Evolutionary conservation across 192 early-diverging fungal species (phyloP), one percentile per base, ranked within the genome.

Genomic region (Coemansia sp.): DNA sequence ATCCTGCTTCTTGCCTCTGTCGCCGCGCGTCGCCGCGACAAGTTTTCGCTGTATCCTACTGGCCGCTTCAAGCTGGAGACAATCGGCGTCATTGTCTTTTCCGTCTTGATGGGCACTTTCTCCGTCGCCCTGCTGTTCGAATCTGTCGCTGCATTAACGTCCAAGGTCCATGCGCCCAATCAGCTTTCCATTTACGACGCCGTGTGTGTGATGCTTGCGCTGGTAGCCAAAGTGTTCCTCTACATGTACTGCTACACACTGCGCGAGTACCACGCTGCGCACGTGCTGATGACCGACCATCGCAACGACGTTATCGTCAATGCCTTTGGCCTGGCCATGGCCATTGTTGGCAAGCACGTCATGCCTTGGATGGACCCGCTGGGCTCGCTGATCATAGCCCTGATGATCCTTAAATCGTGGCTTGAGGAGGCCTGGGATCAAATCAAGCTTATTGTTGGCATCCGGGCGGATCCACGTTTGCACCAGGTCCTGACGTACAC

Each of bases 401-500:
- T 89, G 23, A 77, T 89, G 51, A 91, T 91, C 45, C 67, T 90
- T 30, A 75, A 78, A 13, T 88, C 86, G 35, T 90, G 90, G 90
- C 61, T 83, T 0, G 65, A 60, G 13, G 88, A 87, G 11, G 86
- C 86, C 6, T 83, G 78, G 86, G 87, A 89, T 54, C 86, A 90
- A 67, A 83, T 90, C 39, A 86, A 89, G 53, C 78, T 92, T 22
- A 89, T 92, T 63, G 87, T 91, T 23, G 90, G 89, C 25, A 90
- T 90, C 71, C 85, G 87, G 53, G 94, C 95, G 7, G 89, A 93
- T 61, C 83, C 87, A 6, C 78, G 69, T 2, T 87, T 95, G 64
- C 83, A 95, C 56, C 88, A 95, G 70, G 78, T 87, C 27, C 68
- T 92, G 48, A 95, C 93, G 11, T 98, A 95, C 67, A 86, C 95